phyloP scores from a whole-genome alignment of 2,329 filamentous ascomycete species.

The Nigrospora oryzae region DNA sequence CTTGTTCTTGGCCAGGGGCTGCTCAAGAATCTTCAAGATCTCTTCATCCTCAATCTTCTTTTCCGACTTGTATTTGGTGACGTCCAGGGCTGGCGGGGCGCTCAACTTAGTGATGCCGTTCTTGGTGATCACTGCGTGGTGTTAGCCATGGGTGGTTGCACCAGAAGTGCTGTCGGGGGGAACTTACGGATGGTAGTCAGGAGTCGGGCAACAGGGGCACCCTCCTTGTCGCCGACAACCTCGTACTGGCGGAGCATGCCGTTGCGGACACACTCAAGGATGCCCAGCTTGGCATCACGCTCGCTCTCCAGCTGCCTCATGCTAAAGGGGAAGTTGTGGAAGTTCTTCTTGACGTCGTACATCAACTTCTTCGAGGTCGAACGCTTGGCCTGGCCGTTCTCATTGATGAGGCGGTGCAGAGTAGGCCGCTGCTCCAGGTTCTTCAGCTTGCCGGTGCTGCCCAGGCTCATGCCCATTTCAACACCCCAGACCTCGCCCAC shows the following conservation, averaged over 20 bases:
- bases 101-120: conserved; percentile 87
- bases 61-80: conserved; percentile 81
- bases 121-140: conserved; percentile 77
- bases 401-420: conserved; percentile 84
- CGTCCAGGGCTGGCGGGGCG: conserved; percentile 65
- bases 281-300: conserved; percentile 88
- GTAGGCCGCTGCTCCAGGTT: conserved; percentile 79
- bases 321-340: conserved; percentile 96
- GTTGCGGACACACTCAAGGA: conserved; percentile 90
- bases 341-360: conserved; percentile 94
- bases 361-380: conserved; percentile 87
- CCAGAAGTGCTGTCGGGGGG: conserved; percentile 7
- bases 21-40: conserved; percentile 87
- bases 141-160: conserved; percentile 7
- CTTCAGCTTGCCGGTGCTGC: conserved; percentile 85
- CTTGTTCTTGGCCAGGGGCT: conserved; percentile 77
- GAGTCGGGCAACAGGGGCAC: conserved; percentile 72
- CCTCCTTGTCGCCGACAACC: conserved; percentile 89
- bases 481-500: conserved; percentile 96
- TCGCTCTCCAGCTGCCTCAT: conserved; percentile 95
- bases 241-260: conserved; percentile 95
- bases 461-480: conserved; percentile 86
- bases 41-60: conserved; percentile 98
- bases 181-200: conserved; percentile 87
- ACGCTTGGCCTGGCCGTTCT: conserved; percentile 89